Evolutionary conservation across 2,329 filamentous ascomycete genomes (phyloP), one percentile per base, ranked within the genome.

Genomic region (Septoria linicola): DNA sequence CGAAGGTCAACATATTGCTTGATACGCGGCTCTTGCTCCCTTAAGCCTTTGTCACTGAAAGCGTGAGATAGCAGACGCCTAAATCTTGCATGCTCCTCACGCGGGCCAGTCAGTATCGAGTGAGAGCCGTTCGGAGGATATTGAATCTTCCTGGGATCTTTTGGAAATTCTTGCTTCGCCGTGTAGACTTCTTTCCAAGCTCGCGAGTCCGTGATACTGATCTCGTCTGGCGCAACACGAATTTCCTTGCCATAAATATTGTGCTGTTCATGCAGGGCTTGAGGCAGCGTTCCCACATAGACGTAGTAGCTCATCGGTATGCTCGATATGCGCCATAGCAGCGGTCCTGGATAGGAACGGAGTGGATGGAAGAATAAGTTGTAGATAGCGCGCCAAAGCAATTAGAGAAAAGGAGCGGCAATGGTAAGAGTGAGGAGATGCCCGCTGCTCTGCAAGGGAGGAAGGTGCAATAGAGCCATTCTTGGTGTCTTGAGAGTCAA

Each of bases 191-290:
- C 72, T 57, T 70, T 68, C 71, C 75, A 79, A 2, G 65, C 66
- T 4, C 64, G 48, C 4, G 65, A 54, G 23, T 69, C 62, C 20
- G 65, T 69, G 56, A 74, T 79, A 4, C 73, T 72, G 1, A 79
- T 67, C 57, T 77, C 73, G 46, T 74, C 67, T 1, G 76, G 75
- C 2, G 67, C 69, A 31, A 77, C 64, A 7, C 76, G 72, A 5
- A 79, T 73, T 8, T 76, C 65, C 1, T 66, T 64, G 8, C 75
- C 75, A 55, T 73, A 72, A 23, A 59, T 49, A 2, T 61, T 50
- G 56, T 74, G 72, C 2, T 73, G 51, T 7, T 51, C 16, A 19
- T 49, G 31, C 36, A 59, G 30, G 4, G 44, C 31, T 13, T 31
- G 32, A 2, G 35, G 43, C 7, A 58, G 36, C 2, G 20, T 52